Conservation (phyloP, 2,329 filamentous ascomycete species). For the Chaetothyriales sp. region DNA sequence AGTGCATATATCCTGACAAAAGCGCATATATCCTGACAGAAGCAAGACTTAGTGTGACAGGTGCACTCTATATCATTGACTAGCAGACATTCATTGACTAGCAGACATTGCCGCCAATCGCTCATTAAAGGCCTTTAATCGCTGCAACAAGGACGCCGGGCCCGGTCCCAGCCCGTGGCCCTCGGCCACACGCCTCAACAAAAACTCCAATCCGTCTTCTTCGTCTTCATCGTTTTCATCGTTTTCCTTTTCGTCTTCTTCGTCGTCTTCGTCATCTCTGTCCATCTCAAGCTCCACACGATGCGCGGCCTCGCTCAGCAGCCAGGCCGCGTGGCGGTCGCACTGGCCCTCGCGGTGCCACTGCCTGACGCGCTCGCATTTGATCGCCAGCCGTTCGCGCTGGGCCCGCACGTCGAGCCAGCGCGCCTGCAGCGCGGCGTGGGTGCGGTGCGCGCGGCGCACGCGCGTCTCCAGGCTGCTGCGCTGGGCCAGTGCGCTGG, state of each 20-base stretch:
- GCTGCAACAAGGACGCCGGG: background rate
- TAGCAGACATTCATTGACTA: background rate
- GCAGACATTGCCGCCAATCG: background rate
- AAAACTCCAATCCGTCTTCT: background rate
- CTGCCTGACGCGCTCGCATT: constrained; percentile 36
- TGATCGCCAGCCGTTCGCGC: constrained; percentile 36
- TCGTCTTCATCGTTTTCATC: background rate
- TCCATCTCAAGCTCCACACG: constrained; percentile 30
- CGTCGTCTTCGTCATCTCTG: constrained; percentile 22
- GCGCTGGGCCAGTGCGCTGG: constrained; percentile 39
- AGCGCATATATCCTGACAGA: too few species aligned
- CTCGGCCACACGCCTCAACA: background rate
- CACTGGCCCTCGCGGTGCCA: constrained; percentile 29
- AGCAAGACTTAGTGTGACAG: too few species aligned
- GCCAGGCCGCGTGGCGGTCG: constrained; percentile 18
- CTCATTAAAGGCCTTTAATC: background rate
- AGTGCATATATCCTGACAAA: too few species aligned
- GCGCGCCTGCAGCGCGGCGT: constrained; percentile 32
- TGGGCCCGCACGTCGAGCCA: constrained; percentile 36
- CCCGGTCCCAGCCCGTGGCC: too few species aligned
- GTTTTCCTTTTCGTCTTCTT: constrained; percentile 1
- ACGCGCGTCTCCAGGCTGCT: constrained; percentile 33
- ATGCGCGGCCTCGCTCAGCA: constrained; percentile 21
- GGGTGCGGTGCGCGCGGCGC: constrained; percentile 32
- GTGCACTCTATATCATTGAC: too few species aligned